Evolutionary conservation across 441 rosid species (phyloP).

Genomic region (Erodium texanum): DNA sequence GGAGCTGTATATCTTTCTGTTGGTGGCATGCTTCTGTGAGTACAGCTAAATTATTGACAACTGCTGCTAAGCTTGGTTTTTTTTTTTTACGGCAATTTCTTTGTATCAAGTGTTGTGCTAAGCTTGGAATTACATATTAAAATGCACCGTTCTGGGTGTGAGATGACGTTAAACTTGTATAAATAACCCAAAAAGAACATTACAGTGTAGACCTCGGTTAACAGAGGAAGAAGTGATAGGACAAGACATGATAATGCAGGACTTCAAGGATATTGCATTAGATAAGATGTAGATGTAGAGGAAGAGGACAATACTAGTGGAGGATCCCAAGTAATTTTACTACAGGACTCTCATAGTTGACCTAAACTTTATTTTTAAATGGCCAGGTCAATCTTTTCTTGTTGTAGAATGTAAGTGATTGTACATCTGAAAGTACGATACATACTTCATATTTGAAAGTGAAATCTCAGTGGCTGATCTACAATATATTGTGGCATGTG

Average conservation of each 20-base stretch:
- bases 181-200: neutral
- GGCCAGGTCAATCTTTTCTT: neutral
- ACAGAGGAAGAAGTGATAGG: neutral
- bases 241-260: neutral
- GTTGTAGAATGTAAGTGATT: neutral
- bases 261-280: neutral
- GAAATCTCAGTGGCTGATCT: slow-evolving; percentile 2
- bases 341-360: neutral
- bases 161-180: neutral
- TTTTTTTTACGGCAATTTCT: too few relatives aligned
- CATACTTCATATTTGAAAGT: neutral
- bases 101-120: too few relatives aligned
- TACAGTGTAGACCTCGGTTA: neutral
- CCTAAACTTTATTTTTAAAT: neutral
- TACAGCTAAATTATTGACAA: slow-evolving; percentile 8
- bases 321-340: neutral
- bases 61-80: neutral
- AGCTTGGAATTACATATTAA: neutral
- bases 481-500: neutral
- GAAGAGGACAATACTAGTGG: neutral
- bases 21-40: slow-evolving; percentile 71
- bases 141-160: neutral
- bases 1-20: slow-evolving; percentile 52
- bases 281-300: neutral
- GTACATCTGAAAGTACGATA: neutral